Evolutionary conservation across 2,329 filamentous ascomycete species (phyloP).

Genomic region (Exophiala aquamarina): DNA sequence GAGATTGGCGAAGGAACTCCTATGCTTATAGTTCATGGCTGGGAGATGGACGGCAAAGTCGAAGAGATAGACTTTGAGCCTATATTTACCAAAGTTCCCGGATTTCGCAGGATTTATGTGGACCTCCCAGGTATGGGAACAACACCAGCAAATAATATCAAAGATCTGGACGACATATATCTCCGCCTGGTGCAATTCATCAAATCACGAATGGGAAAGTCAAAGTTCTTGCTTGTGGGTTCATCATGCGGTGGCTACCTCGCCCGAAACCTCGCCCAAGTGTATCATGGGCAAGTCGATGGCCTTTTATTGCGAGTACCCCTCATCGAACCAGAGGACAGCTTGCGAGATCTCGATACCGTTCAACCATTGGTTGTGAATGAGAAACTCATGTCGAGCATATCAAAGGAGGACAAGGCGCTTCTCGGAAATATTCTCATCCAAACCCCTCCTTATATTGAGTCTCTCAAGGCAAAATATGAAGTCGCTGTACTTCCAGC

Average conservation of each 20-base stretch:
- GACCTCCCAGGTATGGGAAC: constrained; percentile 34
- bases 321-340: constrained; percentile 30
- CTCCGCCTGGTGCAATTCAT: constrained; percentile 30
- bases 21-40: too few species aligned
- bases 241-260: constrained; percentile 34
- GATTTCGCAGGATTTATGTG: constrained; percentile 30
- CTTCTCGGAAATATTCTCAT: constrained; percentile 29
- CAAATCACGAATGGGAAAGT: constrained; percentile 28
- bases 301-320: constrained; percentile 32
- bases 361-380: constrained; percentile 29
- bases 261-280: constrained; percentile 31
- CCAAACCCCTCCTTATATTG: constrained; percentile 31
- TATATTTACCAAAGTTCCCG: constrained; percentile 21
- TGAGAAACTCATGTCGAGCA: constrained; percentile 27
- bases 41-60: constrained; percentile 26
- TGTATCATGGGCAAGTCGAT: constrained; percentile 29
- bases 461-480: constrained; percentile 28
- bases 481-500: constrained; percentile 21
- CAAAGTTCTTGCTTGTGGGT: constrained; percentile 30
- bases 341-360: constrained; percentile 29
- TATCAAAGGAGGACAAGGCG: constrained; percentile 20
- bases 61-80: constrained; percentile 33
- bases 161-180: constrained; percentile 31
- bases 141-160: constrained; percentile 30
- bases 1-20: too few species aligned